A percentile compares a stretch with the other conserved stretches of the same genome.
phyloP scores from a whole-genome alignment of 2,329 filamentous ascomycete species.

The Magnaporthales sp. region DNA sequence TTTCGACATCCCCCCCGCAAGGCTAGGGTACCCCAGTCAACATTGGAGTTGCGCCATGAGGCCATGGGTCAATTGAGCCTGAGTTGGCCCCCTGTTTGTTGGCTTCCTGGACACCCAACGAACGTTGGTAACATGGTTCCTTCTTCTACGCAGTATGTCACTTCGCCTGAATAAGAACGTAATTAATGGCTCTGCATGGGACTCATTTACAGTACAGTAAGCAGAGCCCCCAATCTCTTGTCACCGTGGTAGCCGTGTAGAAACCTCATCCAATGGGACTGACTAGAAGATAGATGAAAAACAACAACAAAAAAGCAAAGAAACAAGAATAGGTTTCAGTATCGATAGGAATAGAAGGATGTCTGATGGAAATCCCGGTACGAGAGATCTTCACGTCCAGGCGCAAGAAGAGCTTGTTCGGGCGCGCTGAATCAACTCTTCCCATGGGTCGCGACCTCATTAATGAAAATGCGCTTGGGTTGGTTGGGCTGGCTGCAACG shows the following conservation, averaged over 20 bases:
- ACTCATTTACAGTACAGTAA: not conserved
- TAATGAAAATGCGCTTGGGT: not conserved
- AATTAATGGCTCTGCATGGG: not conserved
- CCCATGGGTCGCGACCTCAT: not conserved
- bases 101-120: not conserved
- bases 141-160: no score
- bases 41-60: not conserved
- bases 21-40: not conserved
- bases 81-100: not conserved
- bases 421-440: not conserved
- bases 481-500: not conserved
- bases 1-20: not conserved
- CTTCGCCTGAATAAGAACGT: not conserved
- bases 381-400: not conserved
- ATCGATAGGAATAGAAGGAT: not conserved
- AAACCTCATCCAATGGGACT: not conserved
- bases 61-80: not conserved
- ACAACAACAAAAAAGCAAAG: not conserved
- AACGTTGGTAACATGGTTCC: not conserved
- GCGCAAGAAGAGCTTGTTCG: not conserved
- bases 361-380: not conserved
- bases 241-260: not conserved
- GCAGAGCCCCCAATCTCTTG: not conserved
- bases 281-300: not conserved
- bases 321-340: not conserved